phyloP scores from a whole-genome alignment of 495 filamentous ascomycete species.

The Lophium mytilinum region DNA sequence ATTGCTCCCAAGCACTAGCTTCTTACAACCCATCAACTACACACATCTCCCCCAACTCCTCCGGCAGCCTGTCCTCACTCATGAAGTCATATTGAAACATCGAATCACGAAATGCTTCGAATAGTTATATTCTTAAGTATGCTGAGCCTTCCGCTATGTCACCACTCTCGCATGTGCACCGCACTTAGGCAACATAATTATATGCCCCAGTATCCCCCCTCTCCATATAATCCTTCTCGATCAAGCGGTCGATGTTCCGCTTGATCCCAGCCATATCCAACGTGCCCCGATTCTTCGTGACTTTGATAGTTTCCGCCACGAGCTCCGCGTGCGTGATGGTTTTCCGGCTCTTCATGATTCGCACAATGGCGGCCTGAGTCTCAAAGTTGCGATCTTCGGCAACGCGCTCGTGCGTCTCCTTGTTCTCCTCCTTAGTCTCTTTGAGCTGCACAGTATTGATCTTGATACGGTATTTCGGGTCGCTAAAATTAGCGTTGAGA shows the following conservation, averaged over 20 bases:
- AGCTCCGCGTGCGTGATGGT: constrained; percentile 74
- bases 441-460: constrained; percentile 98
- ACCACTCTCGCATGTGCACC: not conserved
- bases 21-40: too few relatives aligned
- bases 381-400: constrained; percentile 86
- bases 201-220: constrained; percentile 69
- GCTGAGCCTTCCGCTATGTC: too few relatives aligned
- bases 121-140: too few relatives aligned
- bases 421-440: constrained; percentile 86
- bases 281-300: constrained; percentile 74
- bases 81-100: too few relatives aligned
- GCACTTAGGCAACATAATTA: constrained; percentile 65
- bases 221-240: constrained; percentile 96
- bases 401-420: constrained; percentile 83
- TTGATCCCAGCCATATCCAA: constrained; percentile 85
- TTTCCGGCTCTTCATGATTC: constrained; percentile 95
- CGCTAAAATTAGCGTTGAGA: constrained; percentile 66
- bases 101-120: too few relatives aligned
- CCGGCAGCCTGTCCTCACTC: too few relatives aligned
- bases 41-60: too few relatives aligned
- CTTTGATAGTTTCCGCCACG: constrained; percentile 78
- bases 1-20: too few relatives aligned
- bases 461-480: constrained; percentile 85
- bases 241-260: constrained; percentile 95
- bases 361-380: constrained; percentile 91